phyloP scores from a whole-genome alignment of 495 filamentous ascomycete genomes.

The Lophiotrema nucula region DNA sequence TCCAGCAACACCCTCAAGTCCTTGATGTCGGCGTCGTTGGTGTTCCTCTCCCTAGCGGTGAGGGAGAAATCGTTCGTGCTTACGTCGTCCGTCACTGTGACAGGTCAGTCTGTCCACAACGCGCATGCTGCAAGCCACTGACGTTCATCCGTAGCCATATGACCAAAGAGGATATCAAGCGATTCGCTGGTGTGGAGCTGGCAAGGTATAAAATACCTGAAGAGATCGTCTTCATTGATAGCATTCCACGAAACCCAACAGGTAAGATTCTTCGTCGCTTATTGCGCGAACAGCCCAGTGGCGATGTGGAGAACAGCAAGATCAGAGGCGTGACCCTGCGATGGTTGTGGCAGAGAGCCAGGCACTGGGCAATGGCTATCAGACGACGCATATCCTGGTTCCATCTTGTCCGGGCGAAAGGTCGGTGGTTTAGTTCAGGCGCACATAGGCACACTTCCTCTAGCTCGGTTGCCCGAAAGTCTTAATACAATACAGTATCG shows the following conservation, averaged over 20 bases:
- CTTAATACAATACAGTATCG: too few relatives aligned
- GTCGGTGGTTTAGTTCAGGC: too few relatives aligned
- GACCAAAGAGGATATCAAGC: background rate
- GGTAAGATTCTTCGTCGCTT: slow-evolving; percentile 6
- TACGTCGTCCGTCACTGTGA: background rate
- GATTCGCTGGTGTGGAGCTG: background rate
- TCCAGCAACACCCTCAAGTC: slow-evolving; percentile 3
- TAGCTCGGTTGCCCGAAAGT: too few relatives aligned
- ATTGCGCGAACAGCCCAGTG: too few relatives aligned
- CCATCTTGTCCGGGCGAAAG: too few relatives aligned
- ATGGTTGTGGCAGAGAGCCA: too few relatives aligned
- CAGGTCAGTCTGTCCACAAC: background rate
- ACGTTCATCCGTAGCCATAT: background rate
- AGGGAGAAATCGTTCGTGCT: background rate
- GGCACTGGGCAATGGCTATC: too few relatives aligned
- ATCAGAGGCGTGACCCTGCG: too few relatives aligned
- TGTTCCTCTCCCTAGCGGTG: background rate
- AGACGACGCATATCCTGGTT: too few relatives aligned
- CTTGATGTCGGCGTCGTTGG: slow-evolving; percentile 7
- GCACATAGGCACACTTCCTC: too few relatives aligned
- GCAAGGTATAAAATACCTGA: background rate
- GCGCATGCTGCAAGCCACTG: background rate
- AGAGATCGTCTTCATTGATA: slow-evolving; percentile 3
- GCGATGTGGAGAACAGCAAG: too few relatives aligned
- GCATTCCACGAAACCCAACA: slow-evolving; percentile 3